Evolutionary conservation across 1,284 basidiomycete genomes (phyloP), one percentile per base, ranked within the genome.

Genomic region (Phlebopus sp.): DNA sequence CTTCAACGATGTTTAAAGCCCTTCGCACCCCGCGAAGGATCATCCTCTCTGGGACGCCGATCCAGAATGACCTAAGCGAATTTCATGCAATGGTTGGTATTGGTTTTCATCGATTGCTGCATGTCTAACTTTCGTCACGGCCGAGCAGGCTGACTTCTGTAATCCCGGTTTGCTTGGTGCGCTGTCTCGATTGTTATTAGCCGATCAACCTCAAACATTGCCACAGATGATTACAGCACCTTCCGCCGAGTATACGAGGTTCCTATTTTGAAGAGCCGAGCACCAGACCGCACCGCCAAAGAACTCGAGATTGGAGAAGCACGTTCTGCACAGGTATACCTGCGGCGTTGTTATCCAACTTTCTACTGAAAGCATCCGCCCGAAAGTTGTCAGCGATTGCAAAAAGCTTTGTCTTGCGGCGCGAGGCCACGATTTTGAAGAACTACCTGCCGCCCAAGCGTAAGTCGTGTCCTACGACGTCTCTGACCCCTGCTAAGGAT

Each of bases 21-120:
- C 72, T 99, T 32, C 74, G 73, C 45, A 92, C 90, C 1, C 77
- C 77, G 4, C 75, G 90, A 19, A 75, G 92, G 37, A 78, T 94
- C 50, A 96, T 99, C 44, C 74, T 99, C 3, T 96, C 95, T 0
- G 97, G 97, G 15, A 99, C 97, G 2, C 97, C 97, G 1, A 92
- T 99, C 38, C 92, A 99, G 68, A 99, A 99, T 66, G 92, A 98
- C 64, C 73, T 99, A 15, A 78, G 87, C 49, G 97, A 99, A 67
- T 97, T 97, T 62, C 95, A 95, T 69, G 81, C 94, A 4, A 98
- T 98, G 94, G 92, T 92, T 49, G 44, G 75, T 56, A 9, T 50
- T 44, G 35, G 47, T 2, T 18, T 47, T 37, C 15, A 25, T 30
- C 48, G 13, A 42, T 31, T 11, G 44, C 27, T 37, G 19, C 45